These are phyloP conservation scores for Metschnikowia lunata DNA, from an alignment of 805 yeast species.

Conservation along the genomic window DNA sequence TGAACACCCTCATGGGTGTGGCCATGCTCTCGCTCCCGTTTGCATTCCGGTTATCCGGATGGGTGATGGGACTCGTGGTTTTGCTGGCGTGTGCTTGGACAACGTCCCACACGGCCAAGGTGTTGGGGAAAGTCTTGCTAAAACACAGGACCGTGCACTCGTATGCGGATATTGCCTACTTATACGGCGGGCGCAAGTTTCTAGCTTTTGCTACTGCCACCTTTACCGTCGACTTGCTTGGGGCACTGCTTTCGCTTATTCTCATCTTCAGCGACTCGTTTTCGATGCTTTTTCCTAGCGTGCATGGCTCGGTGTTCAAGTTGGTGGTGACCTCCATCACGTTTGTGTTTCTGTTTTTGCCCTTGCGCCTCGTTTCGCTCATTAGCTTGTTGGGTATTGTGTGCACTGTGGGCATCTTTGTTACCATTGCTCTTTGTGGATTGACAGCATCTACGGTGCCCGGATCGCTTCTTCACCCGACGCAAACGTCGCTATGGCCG, in stretches of 20 bases:
- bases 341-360: constrained; percentile 49
- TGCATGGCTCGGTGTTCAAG: constrained; percentile 24
- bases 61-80: constrained; percentile 48
- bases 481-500: constrained; percentile 38
- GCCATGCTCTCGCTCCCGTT: constrained; percentile 72
- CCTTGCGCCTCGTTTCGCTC: constrained; percentile 50
- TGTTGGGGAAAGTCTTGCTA: constrained; percentile 67
- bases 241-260: constrained; percentile 56
- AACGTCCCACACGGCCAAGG: constrained; percentile 51
- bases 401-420: constrained; percentile 48
- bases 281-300: constrained; percentile 23
- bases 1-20: constrained; percentile 71
- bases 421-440: constrained; percentile 47
- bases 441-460: constrained; percentile 36
- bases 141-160: constrained; percentile 78
- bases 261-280: constrained; percentile 60
- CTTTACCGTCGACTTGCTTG: constrained; percentile 55
- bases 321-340: constrained; percentile 33
- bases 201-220: constrained; percentile 43
- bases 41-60: constrained; percentile 65
- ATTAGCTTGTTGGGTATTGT: constrained; percentile 55
- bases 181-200: constrained; percentile 62
- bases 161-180: constrained; percentile 83
- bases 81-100: constrained; percentile 43
- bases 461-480: constrained; percentile 51